Evolutionary conservation across 805 yeast genomes (phyloP).

Genomic region (Priceomyces medius): DNA sequence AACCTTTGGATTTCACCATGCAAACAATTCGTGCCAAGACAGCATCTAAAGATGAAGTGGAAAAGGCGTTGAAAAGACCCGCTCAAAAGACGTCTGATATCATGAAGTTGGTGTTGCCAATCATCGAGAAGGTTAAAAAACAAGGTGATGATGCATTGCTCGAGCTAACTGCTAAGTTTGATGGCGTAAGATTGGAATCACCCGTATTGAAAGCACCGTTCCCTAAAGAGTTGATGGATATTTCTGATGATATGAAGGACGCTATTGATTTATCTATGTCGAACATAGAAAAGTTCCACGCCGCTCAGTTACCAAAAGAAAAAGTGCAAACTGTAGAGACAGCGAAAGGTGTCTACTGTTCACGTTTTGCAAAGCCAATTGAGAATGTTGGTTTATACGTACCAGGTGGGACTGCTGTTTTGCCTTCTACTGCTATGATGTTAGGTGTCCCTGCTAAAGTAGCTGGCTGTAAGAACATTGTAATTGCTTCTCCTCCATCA

Average conservation of each 20-base stretch:
- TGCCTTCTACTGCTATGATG: slow-evolving; percentile 98
- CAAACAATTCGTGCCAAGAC: slow-evolving; percentile 46
- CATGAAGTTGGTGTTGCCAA: slow-evolving; percentile 89
- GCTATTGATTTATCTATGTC: slow-evolving; percentile 89
- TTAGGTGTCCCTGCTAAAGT: slow-evolving; percentile 97
- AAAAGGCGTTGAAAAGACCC: slow-evolving; percentile 80
- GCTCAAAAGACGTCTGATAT: slow-evolving; percentile 91
- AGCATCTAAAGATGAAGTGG: slow-evolving; percentile 44
- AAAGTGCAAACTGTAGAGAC: slow-evolving; percentile 84
- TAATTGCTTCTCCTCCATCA: slow-evolving; percentile 87
- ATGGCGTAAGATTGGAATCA: slow-evolving; percentile 66
- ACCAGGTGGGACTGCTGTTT: slow-evolving; percentile 98
- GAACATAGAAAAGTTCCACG: slow-evolving; percentile 89
- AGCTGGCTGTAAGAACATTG: slow-evolving; percentile 92
- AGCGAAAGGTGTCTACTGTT: slow-evolving; percentile 88
- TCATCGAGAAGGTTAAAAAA: slow-evolving; percentile 69
- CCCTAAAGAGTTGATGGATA: slow-evolving; percentile 70
- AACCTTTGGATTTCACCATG: slow-evolving; percentile 47
- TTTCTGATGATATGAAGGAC: slow-evolving; percentile 68
- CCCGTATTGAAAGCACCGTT: slow-evolving; percentile 90
- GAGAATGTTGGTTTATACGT: slow-evolving; percentile 93
- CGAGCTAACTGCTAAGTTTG: slow-evolving; percentile 90
- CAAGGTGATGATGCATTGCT: slow-evolving; percentile 85
- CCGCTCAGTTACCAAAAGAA: slow-evolving; percentile 77
- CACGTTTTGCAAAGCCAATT: slow-evolving; percentile 92